phyloP scores from a whole-genome alignment of 2,329 filamentous ascomycete genomes.

The Cordyceps pruinosa region DNA sequence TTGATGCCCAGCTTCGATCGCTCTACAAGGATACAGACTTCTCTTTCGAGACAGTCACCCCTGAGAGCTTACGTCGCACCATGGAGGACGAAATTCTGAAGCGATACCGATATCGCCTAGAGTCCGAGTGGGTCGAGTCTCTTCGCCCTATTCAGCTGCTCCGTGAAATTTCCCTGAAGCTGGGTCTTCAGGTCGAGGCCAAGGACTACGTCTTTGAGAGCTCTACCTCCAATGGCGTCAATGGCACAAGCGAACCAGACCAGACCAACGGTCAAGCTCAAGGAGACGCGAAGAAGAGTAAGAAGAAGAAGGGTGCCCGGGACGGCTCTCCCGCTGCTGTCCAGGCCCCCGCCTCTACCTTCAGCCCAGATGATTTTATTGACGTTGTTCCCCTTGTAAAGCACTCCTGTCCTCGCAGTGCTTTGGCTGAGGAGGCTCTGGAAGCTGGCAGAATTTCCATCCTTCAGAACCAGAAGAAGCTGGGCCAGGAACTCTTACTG shows the following conservation, averaged over 20 bases:
- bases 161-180: conserved; percentile 80
- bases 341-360: conserved; percentile 41
- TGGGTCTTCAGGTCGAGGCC: conserved; percentile 80
- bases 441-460: conserved; percentile 96
- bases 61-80: conserved; percentile 60
- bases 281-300: conserved; percentile 48
- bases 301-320: conserved; percentile 56
- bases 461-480: conserved; percentile 87
- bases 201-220: conserved; percentile 43
- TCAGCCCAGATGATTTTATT: conserved; percentile 76
- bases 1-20: conserved; percentile 64
- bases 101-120: conserved; percentile 71
- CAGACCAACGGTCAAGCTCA: conserved; percentile 36
- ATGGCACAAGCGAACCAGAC: conserved; percentile 26
- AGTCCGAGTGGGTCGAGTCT: conserved; percentile 57
- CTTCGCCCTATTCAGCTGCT: conserved; percentile 76
- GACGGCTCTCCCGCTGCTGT: conserved; percentile 45
- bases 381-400: conserved; percentile 94
- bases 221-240: conserved; percentile 19
- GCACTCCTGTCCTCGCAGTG: conserved; percentile 84
- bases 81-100: conserved; percentile 65
- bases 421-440: conserved; percentile 88
- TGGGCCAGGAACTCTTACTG: conserved; percentile 91
- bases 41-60: conserved; percentile 71
- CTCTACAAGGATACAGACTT: conserved; percentile 80